Evolutionary conservation across 2,329 filamentous ascomycete species (phyloP), one percentile per base, ranked within the genome.

Genomic region (Microdochium bolleyi): DNA sequence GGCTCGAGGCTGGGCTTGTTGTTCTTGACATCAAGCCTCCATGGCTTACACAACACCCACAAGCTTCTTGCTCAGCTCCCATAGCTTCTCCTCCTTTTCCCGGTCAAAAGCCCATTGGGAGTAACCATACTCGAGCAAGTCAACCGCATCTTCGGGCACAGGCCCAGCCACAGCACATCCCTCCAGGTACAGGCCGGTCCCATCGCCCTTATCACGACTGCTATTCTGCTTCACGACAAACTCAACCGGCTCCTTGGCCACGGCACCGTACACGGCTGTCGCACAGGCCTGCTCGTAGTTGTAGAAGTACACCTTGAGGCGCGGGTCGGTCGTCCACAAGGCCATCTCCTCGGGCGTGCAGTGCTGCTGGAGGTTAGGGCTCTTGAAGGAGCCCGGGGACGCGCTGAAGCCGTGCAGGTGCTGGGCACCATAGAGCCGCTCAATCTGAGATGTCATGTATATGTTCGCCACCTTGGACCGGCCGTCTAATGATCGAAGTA

Each of bases 401-500:
- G 79, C 53, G 37, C 67, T 69, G 14, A 66, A 62, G 2, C 66
- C 73, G 52, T 74, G 73, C 0, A 79, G 55, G 22, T 71, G 69
- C 13, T 61, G 56, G 1, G 58, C 19, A 4, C 70, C 72, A 56
- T 74, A 77, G 1, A 67, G 67, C 1, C 75, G 68, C 46, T 78
- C 75, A 32, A 80, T 70, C 54, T 75, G 66, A 54, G 71, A 77
- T 21, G 75, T 68, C 60, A 76, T 71, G 54, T 70, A 75, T 41
- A 79, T 70, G 54, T 74, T 76, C 11, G 75, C 73, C 0, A 67
- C 66, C 57, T 79, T 79, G 30, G 62, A 61, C 52, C 75, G 67
- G 0, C 67, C 71, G 56, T 79, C 55, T 56, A 7, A 3, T 11
- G 7, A 46, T 22, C n/a, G 41, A 7, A 46, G 16, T 22, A 19